Evolutionary conservation across 176 grass and related monocot species (phyloP).

Genomic region (Eragrostis nindensis): DNA sequence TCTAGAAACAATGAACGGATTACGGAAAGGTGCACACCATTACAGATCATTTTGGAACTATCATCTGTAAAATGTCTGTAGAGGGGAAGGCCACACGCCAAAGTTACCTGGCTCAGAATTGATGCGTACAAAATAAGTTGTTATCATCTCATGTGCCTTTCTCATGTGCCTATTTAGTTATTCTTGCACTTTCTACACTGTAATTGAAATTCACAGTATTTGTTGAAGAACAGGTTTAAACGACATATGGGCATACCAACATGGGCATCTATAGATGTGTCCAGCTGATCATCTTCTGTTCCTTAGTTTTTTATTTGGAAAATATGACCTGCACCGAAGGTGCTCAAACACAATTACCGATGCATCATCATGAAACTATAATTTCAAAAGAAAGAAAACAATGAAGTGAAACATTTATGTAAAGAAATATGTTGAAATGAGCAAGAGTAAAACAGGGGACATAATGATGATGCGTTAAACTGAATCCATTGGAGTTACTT

Average conservation of each 20-base stretch:
- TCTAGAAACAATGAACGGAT: slow-evolving; percentile 16
- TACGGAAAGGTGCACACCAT: not conserved
- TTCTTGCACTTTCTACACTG: not conserved
- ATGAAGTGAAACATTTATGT: not conserved
- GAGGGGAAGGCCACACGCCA: slow-evolving; percentile 13
- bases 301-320: no score
- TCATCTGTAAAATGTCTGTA: slow-evolving; percentile 4
- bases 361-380: slow-evolving; percentile 11
- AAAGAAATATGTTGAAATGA: slow-evolving; percentile 11
- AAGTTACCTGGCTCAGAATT: slow-evolving; percentile 15
- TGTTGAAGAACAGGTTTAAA: not conserved
- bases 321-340: not conserved
- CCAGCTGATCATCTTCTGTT: not conserved
- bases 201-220: not conserved
- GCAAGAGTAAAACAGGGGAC: not conserved
- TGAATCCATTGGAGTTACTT: not conserved
- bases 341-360: not conserved
- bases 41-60: slow-evolving; percentile 21
- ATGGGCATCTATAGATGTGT: not conserved
- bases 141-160: not conserved
- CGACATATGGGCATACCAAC: not conserved
- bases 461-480: not conserved
- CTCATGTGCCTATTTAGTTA: not conserved
- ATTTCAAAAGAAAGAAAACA: not conserved
- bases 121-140: not conserved